Evolutionary conservation across 768 basidiomycete genomes (phyloP), one percentile per base, ranked within the genome.

Genomic region (Sporobolomyces pararoseus): DNA sequence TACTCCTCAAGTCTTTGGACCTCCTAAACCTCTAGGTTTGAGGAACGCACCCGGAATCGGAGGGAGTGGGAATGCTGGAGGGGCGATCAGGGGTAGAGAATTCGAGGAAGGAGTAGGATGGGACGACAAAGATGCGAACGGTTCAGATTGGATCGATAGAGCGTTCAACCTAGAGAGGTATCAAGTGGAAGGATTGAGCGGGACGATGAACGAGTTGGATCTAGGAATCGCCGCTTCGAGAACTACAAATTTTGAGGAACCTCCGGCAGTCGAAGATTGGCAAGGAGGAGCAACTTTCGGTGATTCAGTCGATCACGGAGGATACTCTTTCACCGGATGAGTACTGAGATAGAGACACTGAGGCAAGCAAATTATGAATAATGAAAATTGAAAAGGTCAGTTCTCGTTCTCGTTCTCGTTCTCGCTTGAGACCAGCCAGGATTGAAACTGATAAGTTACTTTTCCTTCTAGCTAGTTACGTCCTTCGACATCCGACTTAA

Each of bases 121-220:
- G 59, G 44, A 61, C 29, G 59, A 50, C 29, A 61, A 61, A 39
- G 59, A 61, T 47, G 59, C 42, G 29, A 61, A 61, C n/a, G 59
- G 59, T n/a, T 9, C 59, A 12, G 59, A 35, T 16, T 61, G 59
- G 59, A 49, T 61, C 59, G 59, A 61, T 21, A 46, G 59, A 23
- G 59, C 59, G 16, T 61, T 61, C 59, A 61, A 61, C 32, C 46
- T 61, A 27, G 59, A 61, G 46, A 32, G 46, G 44, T 61, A 61
- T 44, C n/a, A 31, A 23, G 58, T 60, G 4, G 58, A 60, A 47
- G 58, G 58, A 23, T 27, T 60, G 42, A 60, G 58, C 27, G 58
- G 58, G 14, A 60, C 42, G 7, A 13, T 60, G 42, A 19, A 47
- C 29, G 58, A 32, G 27, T 37, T 60, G 32, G 58, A 60, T 14